Percentiles rank a stretch among this genome's conserved stretches.
Evolutionary conservation across 331 rosid species (phyloP).

Genomic region (Cydonia oblonga): DNA sequence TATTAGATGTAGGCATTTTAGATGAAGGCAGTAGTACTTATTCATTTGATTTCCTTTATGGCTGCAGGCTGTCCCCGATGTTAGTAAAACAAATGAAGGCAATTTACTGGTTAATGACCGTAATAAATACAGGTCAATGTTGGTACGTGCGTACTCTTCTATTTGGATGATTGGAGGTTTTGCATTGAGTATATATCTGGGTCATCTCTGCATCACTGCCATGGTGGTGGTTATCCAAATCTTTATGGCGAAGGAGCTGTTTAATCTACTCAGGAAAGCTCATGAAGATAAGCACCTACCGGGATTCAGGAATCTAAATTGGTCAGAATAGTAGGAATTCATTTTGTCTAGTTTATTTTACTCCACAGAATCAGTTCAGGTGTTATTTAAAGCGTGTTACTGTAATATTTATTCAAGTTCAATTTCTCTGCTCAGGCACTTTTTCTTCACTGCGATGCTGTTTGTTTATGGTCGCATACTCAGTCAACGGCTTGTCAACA

Average conservation of each 20-base stretch:
- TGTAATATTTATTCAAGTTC: constrained; percentile 1
- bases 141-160: constrained; percentile 73
- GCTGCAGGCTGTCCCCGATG: constrained; percentile 49
- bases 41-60: not conserved
- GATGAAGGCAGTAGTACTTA: not conserved
- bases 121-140: constrained; percentile 81
- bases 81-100: constrained; percentile 50
- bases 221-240: constrained; percentile 95
- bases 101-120: constrained; percentile 70
- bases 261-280: constrained; percentile 75
- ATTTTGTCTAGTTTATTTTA: constrained; percentile 3
- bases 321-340: constrained; percentile 37
- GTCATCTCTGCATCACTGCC: constrained; percentile 90
- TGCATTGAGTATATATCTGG: constrained; percentile 62
- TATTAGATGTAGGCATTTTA: not conserved
- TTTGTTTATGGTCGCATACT: constrained; percentile 95
- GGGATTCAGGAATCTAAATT: constrained; percentile 92
- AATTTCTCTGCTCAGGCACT: constrained; percentile 58
- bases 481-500: constrained; percentile 84
- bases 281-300: constrained; percentile 85
- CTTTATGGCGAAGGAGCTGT: constrained; percentile 90
- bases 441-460: constrained; percentile 96
- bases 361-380: not conserved
- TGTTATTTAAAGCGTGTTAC: not conserved
- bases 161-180: constrained; percentile 99